Percentiles rank a stretch among this genome's conserved stretches.
Evolutionary conservation across 768 basidiomycete genomes (phyloP).

Genomic region (Scleroderma bovista): DNA sequence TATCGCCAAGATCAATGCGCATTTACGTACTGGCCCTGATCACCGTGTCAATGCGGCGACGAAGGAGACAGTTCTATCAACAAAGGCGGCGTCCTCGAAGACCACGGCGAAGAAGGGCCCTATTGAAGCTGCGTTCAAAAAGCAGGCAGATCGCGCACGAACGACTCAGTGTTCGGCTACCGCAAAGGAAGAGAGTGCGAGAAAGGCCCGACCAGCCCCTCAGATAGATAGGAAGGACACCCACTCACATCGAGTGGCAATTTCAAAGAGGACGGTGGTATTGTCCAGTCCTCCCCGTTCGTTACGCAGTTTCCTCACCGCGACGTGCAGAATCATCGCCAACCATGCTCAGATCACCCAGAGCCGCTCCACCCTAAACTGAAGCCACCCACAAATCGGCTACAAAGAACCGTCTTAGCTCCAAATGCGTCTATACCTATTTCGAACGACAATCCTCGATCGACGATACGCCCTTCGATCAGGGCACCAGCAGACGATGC

Average conservation of each 20-base stretch:
- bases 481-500: neutral
- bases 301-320: too few relatives aligned
- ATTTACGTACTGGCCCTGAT: conserved; percentile 33
- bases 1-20: conserved; percentile 77
- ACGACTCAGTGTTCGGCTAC: neutral
- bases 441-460: neutral
- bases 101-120: conserved; percentile 16
- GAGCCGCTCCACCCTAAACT: too few relatives aligned
- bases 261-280: too few relatives aligned
- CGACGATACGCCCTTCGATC: neutral
- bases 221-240: neutral
- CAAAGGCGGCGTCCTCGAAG: conserved; percentile 5
- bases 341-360: too few relatives aligned
- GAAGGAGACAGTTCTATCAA: neutral
- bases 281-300: too few relatives aligned
- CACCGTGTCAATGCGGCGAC: neutral
- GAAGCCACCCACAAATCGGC: neutral
- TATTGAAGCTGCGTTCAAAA: conserved; percentile 45
- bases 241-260: too few relatives aligned
- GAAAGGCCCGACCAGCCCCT: neutral
- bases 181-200: neutral
- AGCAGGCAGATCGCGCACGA: conserved; percentile 27
- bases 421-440: neutral
- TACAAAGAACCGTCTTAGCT: neutral
- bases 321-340: too few relatives aligned